A percentile compares a stretch with the other conserved stretches of the same genome.
phyloP scores from a whole-genome alignment of 2,329 filamentous ascomycete species.

The Lachnellula willkommii region DNA sequence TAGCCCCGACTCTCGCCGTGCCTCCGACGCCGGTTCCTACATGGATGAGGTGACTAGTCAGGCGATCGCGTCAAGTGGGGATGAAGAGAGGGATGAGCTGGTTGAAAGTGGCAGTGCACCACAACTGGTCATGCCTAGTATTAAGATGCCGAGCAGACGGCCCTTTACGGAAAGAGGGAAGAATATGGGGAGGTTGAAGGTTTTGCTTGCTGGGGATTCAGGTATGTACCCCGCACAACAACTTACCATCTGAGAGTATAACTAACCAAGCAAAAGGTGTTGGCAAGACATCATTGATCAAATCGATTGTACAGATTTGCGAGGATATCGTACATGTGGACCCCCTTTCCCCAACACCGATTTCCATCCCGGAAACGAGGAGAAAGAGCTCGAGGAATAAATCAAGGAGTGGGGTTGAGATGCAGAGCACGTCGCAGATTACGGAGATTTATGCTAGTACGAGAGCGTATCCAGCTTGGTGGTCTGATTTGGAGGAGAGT shows the following conservation, averaged over 20 bases:
- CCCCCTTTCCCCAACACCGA: slow-evolving; percentile 34
- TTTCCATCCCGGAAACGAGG: slow-evolving; percentile 25
- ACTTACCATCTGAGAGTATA: not conserved
- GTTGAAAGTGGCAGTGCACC: slow-evolving; percentile 51
- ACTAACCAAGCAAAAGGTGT: slow-evolving; percentile 48
- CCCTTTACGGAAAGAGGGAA: slow-evolving; percentile 88
- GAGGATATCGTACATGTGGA: slow-evolving; percentile 94
- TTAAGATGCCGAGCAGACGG: slow-evolving; percentile 80
- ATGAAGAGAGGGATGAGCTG: slow-evolving; percentile 40
- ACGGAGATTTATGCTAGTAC: slow-evolving; percentile 74
- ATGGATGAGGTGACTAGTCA: slow-evolving; percentile 40
- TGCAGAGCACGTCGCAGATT: slow-evolving; percentile 39
- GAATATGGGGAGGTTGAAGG: slow-evolving; percentile 76
- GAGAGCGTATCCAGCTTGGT: slow-evolving; percentile 83
- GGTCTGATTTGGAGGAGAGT: slow-evolving; percentile 70
- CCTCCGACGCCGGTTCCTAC: slow-evolving; percentile 46
- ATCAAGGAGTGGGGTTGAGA: slow-evolving; percentile 23
- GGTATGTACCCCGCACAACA: slow-evolving; percentile 44
- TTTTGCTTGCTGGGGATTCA: slow-evolving; percentile 76
- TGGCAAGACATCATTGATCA: slow-evolving; percentile 86
- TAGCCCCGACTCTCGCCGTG: slow-evolving; percentile 46
- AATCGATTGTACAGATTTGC: slow-evolving; percentile 78
- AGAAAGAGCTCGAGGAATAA: slow-evolving; percentile 24
- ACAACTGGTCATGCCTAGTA: slow-evolving; percentile 96
- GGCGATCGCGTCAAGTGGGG: slow-evolving; percentile 30